Conservation (phyloP, 2,329 filamentous ascomycete genomes). For the Pseudogymnoascus sp. region DNA sequence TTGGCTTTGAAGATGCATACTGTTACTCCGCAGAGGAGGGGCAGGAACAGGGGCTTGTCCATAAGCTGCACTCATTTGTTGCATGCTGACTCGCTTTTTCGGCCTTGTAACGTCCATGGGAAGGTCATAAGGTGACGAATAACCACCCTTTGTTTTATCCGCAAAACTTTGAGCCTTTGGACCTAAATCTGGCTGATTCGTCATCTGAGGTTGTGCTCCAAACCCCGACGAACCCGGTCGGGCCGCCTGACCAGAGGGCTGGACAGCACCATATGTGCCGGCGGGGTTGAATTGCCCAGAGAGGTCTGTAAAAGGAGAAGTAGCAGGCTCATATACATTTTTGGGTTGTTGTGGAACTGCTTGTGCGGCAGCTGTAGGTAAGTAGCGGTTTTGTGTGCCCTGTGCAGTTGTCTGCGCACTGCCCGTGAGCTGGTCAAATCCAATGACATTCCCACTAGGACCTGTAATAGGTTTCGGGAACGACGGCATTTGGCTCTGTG, state of each 20-base stretch:
- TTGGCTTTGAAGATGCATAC: slow-evolving; percentile 20
- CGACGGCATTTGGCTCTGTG: slow-evolving; percentile 22
- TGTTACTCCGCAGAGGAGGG: slow-evolving; percentile 26
- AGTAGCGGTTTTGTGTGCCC: slow-evolving; percentile 22
- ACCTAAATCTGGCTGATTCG: slow-evolving; percentile 33
- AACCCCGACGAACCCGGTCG: background rate
- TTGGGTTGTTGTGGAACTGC: slow-evolving; percentile 12
- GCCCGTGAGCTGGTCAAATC: slow-evolving; percentile 18
- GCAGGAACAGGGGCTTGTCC: slow-evolving; percentile 19
- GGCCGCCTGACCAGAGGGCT: background rate
- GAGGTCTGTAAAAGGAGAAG: slow-evolving; percentile 27
- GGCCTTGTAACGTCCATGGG: slow-evolving; percentile 77
- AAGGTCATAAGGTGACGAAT: slow-evolving; percentile 88
- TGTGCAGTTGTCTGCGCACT: slow-evolving; percentile 16
- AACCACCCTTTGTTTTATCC: slow-evolving; percentile 83
- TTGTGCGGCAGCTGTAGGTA: slow-evolving; percentile 20
- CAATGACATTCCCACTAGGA: slow-evolving; percentile 28
- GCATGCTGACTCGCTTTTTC: slow-evolving; percentile 53
- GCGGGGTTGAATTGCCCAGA: slow-evolving; percentile 21
- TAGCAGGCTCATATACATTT: slow-evolving; percentile 24
- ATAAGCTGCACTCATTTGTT: slow-evolving; percentile 27
- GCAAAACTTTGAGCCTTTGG: slow-evolving; percentile 72
- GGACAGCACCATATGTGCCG: slow-evolving; percentile 18
- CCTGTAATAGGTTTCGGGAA: slow-evolving; percentile 23
- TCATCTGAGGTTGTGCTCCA: slow-evolving; percentile 25